Base-by-base conservation (phyloP, 148 eudicot genomes). In the Fagopyrum esculentum region DNA sequence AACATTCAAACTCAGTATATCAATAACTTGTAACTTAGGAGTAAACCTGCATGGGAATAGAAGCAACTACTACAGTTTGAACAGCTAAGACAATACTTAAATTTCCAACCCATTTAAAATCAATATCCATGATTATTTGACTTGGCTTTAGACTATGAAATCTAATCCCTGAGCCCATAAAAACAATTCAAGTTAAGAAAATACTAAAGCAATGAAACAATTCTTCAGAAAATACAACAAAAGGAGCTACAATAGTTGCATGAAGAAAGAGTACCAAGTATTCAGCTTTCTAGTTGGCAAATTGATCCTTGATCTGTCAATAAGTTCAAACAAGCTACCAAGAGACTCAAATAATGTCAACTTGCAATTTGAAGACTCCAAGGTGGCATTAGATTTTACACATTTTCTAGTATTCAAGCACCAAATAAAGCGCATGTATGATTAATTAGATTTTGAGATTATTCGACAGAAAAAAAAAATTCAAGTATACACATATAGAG, bases 81-180 rank as follows among this genome's bases (percentile, higher is more conserved):
- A 92, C 89, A 70, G 86, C 93, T 75, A 95, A 78, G 44, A 95
- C 70, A 56, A 95, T 95, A 81, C 82, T 92, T 43, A 96, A 93
- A 77, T 95, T 89, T 73, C 98, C 98, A 74, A 97, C 98, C 98
- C 98, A 95, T 55, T 91, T 86, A 70, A 95, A 81, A 84, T 95
- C 97, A 74, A 95, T 87, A 77, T 95, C 98, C 98, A 95, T 92
- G 43, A 87, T 92, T 63, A 95, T 86, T 84, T 92, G 98, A 79
- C 92, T 85, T 81, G 89, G 79, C 83, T 92, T 87, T 71, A 90
- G 90, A 86, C 96, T 95, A 83, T 95, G 98, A 81, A 95, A 96
- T 82, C 96, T 96, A 69, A 95, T 90, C 72, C 98, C 98, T 95
- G 87, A 85, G 82, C 56, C 26, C 40, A 71, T 80, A 59, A 16